A percentile compares a stretch with the other conserved stretches of the same genome.
Evolutionary conservation across 208 protist genomes (phyloP).

Genomic region (Trypanosoma boissoni): DNA sequence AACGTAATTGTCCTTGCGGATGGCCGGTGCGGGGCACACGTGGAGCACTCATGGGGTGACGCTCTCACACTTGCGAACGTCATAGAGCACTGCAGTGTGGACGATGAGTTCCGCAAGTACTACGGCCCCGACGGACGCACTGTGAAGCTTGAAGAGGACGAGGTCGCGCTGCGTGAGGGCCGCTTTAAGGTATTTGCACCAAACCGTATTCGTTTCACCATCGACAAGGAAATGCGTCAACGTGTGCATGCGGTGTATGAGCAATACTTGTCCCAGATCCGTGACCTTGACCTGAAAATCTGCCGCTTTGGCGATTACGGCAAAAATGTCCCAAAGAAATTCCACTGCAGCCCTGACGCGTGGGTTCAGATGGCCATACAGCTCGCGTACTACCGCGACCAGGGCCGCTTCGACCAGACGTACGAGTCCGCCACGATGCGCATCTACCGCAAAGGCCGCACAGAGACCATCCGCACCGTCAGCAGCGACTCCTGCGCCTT

Average conservation of each 20-base stretch:
- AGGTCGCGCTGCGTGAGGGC: slow-evolving; percentile 22
- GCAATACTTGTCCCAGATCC: slow-evolving; percentile 33
- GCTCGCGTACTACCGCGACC: slow-evolving; percentile 65
- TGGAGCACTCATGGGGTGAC: slow-evolving; percentile 85
- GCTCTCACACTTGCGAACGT: slow-evolving; percentile 51
- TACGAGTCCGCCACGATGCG: slow-evolving; percentile 68
- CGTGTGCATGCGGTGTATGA: slow-evolving; percentile 43
- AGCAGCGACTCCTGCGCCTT: slow-evolving; percentile 43
- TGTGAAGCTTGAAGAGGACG: slow-evolving; percentile 37
- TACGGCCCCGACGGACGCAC: slow-evolving; percentile 53
- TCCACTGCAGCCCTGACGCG: slow-evolving; percentile 53
- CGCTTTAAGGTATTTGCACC: slow-evolving; percentile 34
- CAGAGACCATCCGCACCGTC: slow-evolving; percentile 78
- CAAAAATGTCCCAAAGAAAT: slow-evolving; percentile 34
- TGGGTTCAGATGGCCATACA: slow-evolving; percentile 87
- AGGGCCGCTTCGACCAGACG: slow-evolving; percentile 56
- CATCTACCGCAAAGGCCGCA: slow-evolving; percentile 66
- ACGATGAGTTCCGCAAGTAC: slow-evolving; percentile 45
- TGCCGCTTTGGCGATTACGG: slow-evolving; percentile 48
- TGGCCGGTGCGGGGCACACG: slow-evolving; percentile 58
- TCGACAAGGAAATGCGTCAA: slow-evolving; percentile 47
- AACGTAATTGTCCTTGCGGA: slow-evolving; percentile 59
- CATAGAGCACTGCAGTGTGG: slow-evolving; percentile 46
- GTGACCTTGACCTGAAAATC: slow-evolving; percentile 62
- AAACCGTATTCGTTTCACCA: slow-evolving; percentile 58